Conservation (phyloP, 768 basidiomycete species). For the Macrolepiota dolichaula region DNA sequence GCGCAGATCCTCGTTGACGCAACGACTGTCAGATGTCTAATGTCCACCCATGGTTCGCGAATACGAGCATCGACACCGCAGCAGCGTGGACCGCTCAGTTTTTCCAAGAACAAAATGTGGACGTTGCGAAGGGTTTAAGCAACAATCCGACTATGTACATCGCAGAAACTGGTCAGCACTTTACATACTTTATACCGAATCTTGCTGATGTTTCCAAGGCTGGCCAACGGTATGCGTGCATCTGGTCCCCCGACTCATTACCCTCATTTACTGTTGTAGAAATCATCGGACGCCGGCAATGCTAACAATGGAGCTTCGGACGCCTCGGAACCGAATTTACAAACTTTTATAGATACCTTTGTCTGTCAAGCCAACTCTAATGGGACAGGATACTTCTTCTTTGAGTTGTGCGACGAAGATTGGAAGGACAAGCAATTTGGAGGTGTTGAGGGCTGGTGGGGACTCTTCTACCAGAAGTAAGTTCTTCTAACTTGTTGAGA, state of each 20-base stretch:
- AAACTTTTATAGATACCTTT: slow-evolving; percentile 84
- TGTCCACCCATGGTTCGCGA: slow-evolving; percentile 94
- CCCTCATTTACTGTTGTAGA: slow-evolving; percentile 27
- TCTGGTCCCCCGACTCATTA: background rate
- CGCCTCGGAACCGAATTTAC: slow-evolving; percentile 61
- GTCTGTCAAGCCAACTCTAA: slow-evolving; percentile 85
- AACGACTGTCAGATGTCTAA: slow-evolving; percentile 64
- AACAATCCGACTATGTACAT: slow-evolving; percentile 86
- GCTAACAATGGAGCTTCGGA: slow-evolving; percentile 65
- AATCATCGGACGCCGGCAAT: slow-evolving; percentile 55
- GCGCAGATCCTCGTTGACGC: background rate
- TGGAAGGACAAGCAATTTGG: slow-evolving; percentile 80
- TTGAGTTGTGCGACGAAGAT: slow-evolving; percentile 77
- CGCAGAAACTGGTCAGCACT: slow-evolving; percentile 77
- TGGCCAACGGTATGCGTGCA: slow-evolving; percentile 60
- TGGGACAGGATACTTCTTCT: slow-evolving; percentile 84
- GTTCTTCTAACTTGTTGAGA: slow-evolving; percentile 10
- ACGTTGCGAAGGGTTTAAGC: slow-evolving; percentile 46
- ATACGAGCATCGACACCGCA: slow-evolving; percentile 58
- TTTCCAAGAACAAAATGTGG: slow-evolving; percentile 68
- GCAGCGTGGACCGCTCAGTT: slow-evolving; percentile 82
- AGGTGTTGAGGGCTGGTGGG: slow-evolving; percentile 71
- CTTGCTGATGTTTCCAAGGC: slow-evolving; percentile 13
- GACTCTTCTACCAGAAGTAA: slow-evolving; percentile 41
- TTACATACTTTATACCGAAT: slow-evolving; percentile 7